Base-by-base conservation (phyloP, 441 rosid genomes). In the Sinapis alba region DNA sequence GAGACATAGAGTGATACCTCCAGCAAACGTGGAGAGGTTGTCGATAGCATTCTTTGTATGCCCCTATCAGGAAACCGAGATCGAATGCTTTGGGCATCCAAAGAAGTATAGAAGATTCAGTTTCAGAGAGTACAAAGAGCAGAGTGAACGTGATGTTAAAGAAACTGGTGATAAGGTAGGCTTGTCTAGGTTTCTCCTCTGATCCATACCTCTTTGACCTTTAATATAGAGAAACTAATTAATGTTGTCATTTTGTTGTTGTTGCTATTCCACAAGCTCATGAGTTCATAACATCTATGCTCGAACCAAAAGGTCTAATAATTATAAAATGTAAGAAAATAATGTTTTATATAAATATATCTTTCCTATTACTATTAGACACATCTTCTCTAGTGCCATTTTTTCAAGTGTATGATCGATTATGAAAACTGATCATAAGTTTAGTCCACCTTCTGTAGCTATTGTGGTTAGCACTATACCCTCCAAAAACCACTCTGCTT, bases 91-190 rank as follows among this genome's bases (percentile, higher is more conserved):
- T 26, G 64, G 61, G 54, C 21, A 65, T 36, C 87, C 90, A 59
- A 30, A 85, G 24, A 21, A 82, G 53, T 91, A 89, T 68, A 84
- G 73, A 70, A 83, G 80, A 15, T 91, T 91, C 51, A 89, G 81
- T 60, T 88, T 83, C 75, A 63, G 61, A 30, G 94, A 88, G 74
- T 89, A 85, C 28, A 84, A 41, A 36, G 78, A 78, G 71, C 91
- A 89, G 83, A 78, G 79, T 19, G 80, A 75, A 27, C 75, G 66
- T 69, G 97, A 91, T 78, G 76, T 85, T 28, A 72, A 78, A 75
- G 86, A 81, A 60, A 84, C 86, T 5, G 97, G 94, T 28, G 85
- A 82, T 66, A 91, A 91, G 80, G 83, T 89, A 34, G 97, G 97
- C 18, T 87, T 91, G 66, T 73, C 94, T 15, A 83, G 87, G 79